Conservation (phyloP, 257 asterid genomes). For the Petunia secreta region DNA sequence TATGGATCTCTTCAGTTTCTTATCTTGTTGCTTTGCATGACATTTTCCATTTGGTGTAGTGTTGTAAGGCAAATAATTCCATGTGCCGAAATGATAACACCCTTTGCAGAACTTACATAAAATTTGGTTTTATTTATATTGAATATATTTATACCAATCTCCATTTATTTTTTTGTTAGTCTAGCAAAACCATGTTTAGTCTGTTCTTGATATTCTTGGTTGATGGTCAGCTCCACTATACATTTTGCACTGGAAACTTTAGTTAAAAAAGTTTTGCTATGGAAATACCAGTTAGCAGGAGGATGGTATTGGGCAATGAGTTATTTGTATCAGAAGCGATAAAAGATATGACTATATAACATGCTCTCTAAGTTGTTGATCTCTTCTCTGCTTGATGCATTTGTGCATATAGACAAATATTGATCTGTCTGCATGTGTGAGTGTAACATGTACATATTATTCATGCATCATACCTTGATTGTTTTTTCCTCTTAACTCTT, state of each 20-base stretch:
- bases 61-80: not conserved
- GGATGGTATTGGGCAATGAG: not conserved
- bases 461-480: not conserved
- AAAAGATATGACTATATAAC: not conserved
- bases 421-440: not conserved
- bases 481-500: constrained; percentile 33
- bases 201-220: not conserved
- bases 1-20: not conserved
- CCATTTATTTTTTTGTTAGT: not conserved
- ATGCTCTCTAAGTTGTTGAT: constrained; percentile 4
- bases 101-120: not conserved
- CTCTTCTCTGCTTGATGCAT: not conserved
- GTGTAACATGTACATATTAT: not conserved
- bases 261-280: no score
- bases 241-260: not conserved
- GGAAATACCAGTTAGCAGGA: not conserved
- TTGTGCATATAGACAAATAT: not conserved
- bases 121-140: not conserved
- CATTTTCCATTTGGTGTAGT: not conserved
- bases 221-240: not conserved
- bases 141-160: not conserved
- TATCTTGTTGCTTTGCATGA: constrained; percentile 9
- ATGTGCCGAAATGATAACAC: not conserved
- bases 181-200: not conserved
- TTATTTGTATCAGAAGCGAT: constrained; percentile 7